A percentile compares a stretch with the other conserved stretches of the same genome.
phyloP scores from a whole-genome alignment of 2,329 filamentous ascomycete species.

The Gnomoniopsis smithogilvyi region DNA sequence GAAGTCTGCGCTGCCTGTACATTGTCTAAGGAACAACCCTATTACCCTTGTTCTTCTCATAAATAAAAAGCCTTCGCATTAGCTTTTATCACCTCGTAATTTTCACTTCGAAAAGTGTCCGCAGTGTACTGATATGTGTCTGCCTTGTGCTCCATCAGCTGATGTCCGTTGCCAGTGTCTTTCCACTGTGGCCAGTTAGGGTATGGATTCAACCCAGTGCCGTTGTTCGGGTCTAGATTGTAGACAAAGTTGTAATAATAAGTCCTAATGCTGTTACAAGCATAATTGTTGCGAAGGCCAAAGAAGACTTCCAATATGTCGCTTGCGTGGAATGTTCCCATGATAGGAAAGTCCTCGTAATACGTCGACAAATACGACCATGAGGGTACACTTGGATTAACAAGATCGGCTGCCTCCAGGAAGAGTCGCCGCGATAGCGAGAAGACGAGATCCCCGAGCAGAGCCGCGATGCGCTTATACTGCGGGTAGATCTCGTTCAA shows the following conservation, averaged over 20 bases:
- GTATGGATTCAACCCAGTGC: constrained; percentile 29
- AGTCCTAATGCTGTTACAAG: constrained; percentile 54
- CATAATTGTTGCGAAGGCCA: constrained; percentile 60
- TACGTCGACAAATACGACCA: constrained; percentile 78
- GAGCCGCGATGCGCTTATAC: constrained; percentile 72
- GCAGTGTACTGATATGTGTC: constrained; percentile 23
- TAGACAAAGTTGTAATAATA: constrained; percentile 75
- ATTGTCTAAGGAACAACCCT: too few relatives aligned
- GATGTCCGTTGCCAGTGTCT: constrained; percentile 29
- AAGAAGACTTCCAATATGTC: constrained; percentile 69
- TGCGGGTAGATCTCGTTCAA: constrained; percentile 73
- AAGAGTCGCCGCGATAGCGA: constrained; percentile 67
- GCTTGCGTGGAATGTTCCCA: constrained; percentile 73
- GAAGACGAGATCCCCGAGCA: constrained; percentile 73
- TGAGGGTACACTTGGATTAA: constrained; percentile 55
- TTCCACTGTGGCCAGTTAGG: constrained; percentile 40
- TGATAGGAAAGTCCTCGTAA: constrained; percentile 64
- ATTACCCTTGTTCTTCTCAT: background rate
- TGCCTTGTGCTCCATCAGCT: constrained; percentile 46
- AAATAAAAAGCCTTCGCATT: constrained; percentile 19
- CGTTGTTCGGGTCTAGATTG: constrained; percentile 66
- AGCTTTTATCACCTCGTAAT: constrained; percentile 20
- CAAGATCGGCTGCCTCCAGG: constrained; percentile 43
- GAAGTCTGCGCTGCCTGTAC: too few relatives aligned
- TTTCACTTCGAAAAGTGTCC: constrained; percentile 35